These are phyloP conservation scores for Zostera marina DNA, from an alignment of 116 monocot genomes.

Conservation along the genomic window DNA sequence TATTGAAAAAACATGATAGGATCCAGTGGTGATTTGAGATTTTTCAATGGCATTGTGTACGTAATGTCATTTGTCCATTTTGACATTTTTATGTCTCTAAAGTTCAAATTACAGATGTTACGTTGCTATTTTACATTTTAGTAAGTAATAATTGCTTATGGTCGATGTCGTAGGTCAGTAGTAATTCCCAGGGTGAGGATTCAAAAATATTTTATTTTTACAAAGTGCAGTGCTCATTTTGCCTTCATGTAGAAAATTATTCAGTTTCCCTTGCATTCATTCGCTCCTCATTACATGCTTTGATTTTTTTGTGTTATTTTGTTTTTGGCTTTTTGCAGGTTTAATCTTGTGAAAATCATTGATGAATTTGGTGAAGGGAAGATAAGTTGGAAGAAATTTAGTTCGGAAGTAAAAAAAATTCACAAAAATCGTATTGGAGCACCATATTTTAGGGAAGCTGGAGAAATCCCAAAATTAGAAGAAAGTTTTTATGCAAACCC, in stretches of 20 bases:
- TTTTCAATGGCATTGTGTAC: no score
- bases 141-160: no score
- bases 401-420: slow-evolving; percentile 59
- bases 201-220: no score
- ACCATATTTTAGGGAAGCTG: slow-evolving; percentile 68
- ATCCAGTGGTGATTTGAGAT: background rate
- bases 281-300: background rate
- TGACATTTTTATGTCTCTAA: no score
- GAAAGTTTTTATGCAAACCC: slow-evolving; percentile 94
- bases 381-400: slow-evolving; percentile 81
- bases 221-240: background rate
- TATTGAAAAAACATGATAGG: background rate
- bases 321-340: slow-evolving; percentile 23
- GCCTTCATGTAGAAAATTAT: background rate
- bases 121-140: no score
- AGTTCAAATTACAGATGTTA: no score
- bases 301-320: background rate
- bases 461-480: slow-evolving; percentile 84
- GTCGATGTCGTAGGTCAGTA: no score
- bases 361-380: slow-evolving; percentile 70
- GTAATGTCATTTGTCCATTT: no score
- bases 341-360: slow-evolving; percentile 71
- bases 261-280: background rate
- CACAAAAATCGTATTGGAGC: slow-evolving; percentile 59
- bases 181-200: no score